These are phyloP conservation scores for Fusarium continuum DNA, from an alignment of 2,329 filamentous ascomycete species.

Conservation along the genomic window DNA sequence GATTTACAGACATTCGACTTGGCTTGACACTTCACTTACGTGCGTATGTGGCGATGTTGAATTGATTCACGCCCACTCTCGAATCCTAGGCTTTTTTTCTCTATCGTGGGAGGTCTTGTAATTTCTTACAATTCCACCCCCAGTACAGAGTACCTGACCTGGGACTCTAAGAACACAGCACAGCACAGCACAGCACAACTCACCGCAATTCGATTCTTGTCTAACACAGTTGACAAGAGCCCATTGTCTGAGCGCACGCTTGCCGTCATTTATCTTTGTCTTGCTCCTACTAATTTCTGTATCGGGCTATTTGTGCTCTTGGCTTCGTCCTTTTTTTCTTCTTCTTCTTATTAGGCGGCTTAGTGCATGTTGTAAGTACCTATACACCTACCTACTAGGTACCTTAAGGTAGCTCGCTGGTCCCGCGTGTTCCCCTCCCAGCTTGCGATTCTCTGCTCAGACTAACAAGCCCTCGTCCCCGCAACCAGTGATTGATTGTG, in stretches of 20 bases:
- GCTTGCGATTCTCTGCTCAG: constrained; percentile 34
- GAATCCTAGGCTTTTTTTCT: neutral
- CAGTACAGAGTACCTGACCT: no score
- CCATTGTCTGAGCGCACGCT: constrained; percentile 20
- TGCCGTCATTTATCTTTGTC: constrained; percentile 4
- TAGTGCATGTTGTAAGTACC: constrained; percentile 4
- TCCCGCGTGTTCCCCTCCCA: constrained; percentile 34
- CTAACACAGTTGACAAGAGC: constrained; percentile 20
- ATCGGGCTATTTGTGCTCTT: constrained; percentile 4
- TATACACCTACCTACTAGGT: no score
- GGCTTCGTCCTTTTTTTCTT: constrained; percentile 9
- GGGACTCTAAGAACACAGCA: neutral
- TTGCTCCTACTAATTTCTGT: neutral
- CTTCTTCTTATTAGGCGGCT: constrained; percentile 8
- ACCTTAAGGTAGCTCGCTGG: no score
- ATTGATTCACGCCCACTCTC: neutral
- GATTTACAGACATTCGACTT: constrained; percentile 5
- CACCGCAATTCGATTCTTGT: constrained; percentile 33
- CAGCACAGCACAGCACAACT: constrained; percentile 3
- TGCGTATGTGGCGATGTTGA: constrained; percentile 28
- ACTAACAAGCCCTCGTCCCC: constrained; percentile 42
- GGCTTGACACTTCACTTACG: no score
- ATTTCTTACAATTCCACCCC: constrained; percentile 9
- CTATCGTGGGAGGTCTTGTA: neutral
- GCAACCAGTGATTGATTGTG: constrained; percentile 37